Base-by-base conservation (phyloP, 441 rosid genomes). In the Capsella rubella region DNA sequence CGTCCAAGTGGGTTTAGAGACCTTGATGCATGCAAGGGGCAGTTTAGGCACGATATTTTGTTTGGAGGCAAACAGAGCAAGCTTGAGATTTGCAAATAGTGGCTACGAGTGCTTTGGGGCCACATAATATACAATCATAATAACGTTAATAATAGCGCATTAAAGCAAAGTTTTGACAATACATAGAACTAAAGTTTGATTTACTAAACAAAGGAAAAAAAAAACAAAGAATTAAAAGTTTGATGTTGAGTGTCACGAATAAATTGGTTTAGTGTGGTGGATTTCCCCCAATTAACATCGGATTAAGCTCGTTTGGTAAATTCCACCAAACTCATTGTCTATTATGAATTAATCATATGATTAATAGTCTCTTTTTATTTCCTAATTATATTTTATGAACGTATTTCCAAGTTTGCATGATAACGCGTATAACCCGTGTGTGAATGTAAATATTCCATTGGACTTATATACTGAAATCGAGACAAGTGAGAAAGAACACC, bases 1-100 rank as follows among this genome's bases (percentile, higher is more conserved):
- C 72, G 67, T 57, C 72, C 80, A 76, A 77, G 77, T 65, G 80
- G 80, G 73, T 27, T 68, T 51, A 45, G 63, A 58, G 64, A 72
- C 64, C 67, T 65, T 59, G 58, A 51, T 51, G 64, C 76, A 51
- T 51, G 64, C 76, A 65, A 59, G 14, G 75, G 72, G 69, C 43
- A 51, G 10, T 31, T 77, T 65, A 65, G 80, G 72, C 69, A 52
- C 8, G 57, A 65, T 50, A 25, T 50, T 21, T 50, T 31, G 15
- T 52, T 66, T 21, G 25, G 25, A 21, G 25, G 25, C 25, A 21
- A 21, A 58, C 57, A 66, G 52, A 58, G 77, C 72, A 42, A 43
- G 67, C 64, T 60, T 71, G 16, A 71, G 73, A 71, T 71, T 71
- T 71, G 51, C 77, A 71, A 77, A 71, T 71, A 71, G 80, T 71